Evolutionary conservation across 345 rosid genomes (phyloP).

Genomic region (Dipteronia dyeriana): DNA sequence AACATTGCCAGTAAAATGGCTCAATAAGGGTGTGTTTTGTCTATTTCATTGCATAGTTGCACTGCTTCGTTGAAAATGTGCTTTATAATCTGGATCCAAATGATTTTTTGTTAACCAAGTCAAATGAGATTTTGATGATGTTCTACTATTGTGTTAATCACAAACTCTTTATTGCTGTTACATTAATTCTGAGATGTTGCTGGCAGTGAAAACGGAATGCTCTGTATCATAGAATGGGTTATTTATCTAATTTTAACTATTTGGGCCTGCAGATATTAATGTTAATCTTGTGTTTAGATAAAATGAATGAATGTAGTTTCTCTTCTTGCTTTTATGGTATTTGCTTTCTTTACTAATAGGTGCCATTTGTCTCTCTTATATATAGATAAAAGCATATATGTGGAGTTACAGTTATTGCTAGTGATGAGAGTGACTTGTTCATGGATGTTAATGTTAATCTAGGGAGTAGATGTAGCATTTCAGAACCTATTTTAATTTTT

Average conservation of each 20-base stretch:
- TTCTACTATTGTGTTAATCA: background rate
- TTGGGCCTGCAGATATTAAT: no score
- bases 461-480: background rate
- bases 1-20: background rate
- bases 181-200: no score
- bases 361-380: background rate
- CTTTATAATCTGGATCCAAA: background rate
- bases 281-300: no score
- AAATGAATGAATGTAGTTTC: background rate
- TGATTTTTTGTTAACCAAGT: background rate
- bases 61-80: background rate
- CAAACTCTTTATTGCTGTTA: no score
- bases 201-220: no score
- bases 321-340: background rate
- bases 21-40: background rate
- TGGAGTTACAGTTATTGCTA: background rate
- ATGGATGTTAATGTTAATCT: background rate
- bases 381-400: no score
- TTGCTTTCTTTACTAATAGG: background rate
- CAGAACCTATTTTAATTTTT: background rate
- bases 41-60: background rate
- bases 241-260: no score
- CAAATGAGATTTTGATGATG: background rate
- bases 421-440: background rate
- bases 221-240: no score